phyloP scores from a whole-genome alignment of 352 stramenopile genomes.

The Globisporangium abappressorium region DNA sequence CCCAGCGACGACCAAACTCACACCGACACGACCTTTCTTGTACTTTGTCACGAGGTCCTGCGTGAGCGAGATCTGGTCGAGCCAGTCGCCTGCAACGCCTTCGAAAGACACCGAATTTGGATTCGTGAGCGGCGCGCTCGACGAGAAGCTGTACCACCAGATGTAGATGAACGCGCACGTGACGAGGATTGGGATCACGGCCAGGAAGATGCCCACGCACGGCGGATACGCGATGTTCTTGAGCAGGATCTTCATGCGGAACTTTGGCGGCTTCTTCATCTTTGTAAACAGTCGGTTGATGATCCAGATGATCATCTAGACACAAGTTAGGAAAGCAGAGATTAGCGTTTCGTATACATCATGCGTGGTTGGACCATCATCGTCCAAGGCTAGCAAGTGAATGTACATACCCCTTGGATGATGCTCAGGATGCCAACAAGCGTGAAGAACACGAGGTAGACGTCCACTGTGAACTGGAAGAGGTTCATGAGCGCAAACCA shows the following conservation, averaged over 20 bases:
- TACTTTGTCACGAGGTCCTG: constrained; percentile 73
- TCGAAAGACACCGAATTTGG: constrained; percentile 82
- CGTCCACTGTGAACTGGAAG: constrained; percentile 93
- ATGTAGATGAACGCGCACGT: constrained; percentile 66
- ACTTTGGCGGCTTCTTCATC: constrained; percentile 92
- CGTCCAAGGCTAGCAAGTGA: background rate
- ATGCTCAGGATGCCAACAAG: constrained; percentile 88
- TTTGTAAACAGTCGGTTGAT: constrained; percentile 95
- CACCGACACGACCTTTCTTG: constrained; percentile 83
- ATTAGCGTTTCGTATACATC: background rate
- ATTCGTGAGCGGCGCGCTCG: constrained; percentile 35
- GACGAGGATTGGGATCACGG: constrained; percentile 50
- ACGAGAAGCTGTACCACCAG: constrained; percentile 71
- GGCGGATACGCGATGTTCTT: constrained; percentile 87
- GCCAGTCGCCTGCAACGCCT: constrained; percentile 77
- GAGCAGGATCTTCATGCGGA: constrained; percentile 90
- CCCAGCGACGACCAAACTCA: constrained; percentile 78
- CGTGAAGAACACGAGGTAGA: constrained; percentile 95
- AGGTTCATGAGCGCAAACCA: constrained; percentile 96
- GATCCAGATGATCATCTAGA: constrained; percentile 87
- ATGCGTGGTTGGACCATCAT: background rate
- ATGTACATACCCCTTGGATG: constrained; percentile 65
- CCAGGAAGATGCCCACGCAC: constrained; percentile 75
- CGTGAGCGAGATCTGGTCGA: constrained; percentile 87
- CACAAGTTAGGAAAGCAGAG: background rate